Base-by-base conservation (phyloP, 176 grass and related monocot species). In the Phyllostachys edulis region DNA sequence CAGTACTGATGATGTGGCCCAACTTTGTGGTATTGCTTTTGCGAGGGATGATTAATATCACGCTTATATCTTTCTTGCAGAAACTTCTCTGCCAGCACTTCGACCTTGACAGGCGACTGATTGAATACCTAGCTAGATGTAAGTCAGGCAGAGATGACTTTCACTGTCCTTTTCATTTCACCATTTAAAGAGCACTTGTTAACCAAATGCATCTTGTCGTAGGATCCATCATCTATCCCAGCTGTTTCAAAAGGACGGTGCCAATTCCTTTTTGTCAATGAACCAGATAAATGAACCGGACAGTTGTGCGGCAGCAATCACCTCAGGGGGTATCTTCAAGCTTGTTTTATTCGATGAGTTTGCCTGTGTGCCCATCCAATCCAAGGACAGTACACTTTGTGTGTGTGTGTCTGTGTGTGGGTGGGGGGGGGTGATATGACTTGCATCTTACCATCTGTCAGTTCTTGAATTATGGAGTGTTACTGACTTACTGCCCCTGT, bases 1-100 rank as follows among this genome's bases (percentile, higher is more conserved):
- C 63, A 81, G 41, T 38, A 51, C 41, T 61, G 42, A 65, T 85
- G 69, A 75, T 27, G 69, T 80, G 82, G 51, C 85, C 32, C 69
- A 76, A 51, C 63, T 81, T 52, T 81, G 71, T 63, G 78, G 52
- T 73, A 49, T 80, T 78, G 66, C 76, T 88, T 75, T 85, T 85
- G n/a, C 14, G 9, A 77, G 34, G 34, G 34, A 82, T 82, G 14
- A 17, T 36, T 57, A 17, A 55, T 62, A 77, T n/a, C 20, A 17
- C 87, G 24, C 29, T 67, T 81, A 32, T 79, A 67, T 80, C 38
- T 87, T 85, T 89, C 75, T 89, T 90, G 89, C 87, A 99, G 96
- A 96, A 95, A 73, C 85, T 99, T 89, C 91, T 99, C 79, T 95
- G 93, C 88, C 89, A 94, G 74, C 89, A 96, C 75, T 99, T 96